Conservation (phyloP, 2,329 filamentous ascomycete species). For the Raffaelea albimanens region DNA sequence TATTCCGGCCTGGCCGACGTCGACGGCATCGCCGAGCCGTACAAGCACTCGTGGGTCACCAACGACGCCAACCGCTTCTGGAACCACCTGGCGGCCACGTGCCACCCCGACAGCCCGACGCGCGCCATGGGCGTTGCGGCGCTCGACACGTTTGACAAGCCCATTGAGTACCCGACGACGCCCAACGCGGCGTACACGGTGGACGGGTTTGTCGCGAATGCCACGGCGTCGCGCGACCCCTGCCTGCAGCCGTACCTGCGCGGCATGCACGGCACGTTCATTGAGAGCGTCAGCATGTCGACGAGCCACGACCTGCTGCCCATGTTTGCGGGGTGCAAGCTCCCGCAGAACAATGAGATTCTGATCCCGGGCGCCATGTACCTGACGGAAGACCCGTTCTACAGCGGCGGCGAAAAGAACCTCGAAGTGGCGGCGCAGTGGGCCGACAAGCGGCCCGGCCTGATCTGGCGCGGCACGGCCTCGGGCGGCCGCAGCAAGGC, state of each 20-base stretch:
- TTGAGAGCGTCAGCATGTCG: slow-evolving; percentile 37
- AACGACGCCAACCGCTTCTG: slow-evolving; percentile 42
- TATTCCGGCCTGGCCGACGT: slow-evolving; percentile 30
- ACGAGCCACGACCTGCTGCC: slow-evolving; percentile 43
- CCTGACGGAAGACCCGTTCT: slow-evolving; percentile 45
- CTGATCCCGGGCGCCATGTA: slow-evolving; percentile 55
- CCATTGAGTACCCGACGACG: slow-evolving; percentile 6
- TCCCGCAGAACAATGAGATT: slow-evolving; percentile 50
- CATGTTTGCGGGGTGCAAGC: slow-evolving; percentile 49
- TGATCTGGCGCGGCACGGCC: slow-evolving; percentile 57
- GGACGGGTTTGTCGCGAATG: slow-evolving; percentile 43
- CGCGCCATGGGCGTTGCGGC: slow-evolving; percentile 21
- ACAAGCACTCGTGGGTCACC: slow-evolving; percentile 38
- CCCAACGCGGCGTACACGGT: slow-evolving; percentile 18
- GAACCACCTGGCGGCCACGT: slow-evolving; percentile 46
- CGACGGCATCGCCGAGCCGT: slow-evolving; percentile 20
- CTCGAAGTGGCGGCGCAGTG: slow-evolving; percentile 40
- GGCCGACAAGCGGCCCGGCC: slow-evolving; percentile 44
- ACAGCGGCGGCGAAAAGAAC: slow-evolving; percentile 39
- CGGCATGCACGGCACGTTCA: slow-evolving; percentile 41
- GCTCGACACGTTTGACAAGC: slow-evolving; percentile 24
- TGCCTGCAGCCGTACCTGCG: slow-evolving; percentile 41
- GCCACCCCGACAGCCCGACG: slow-evolving; percentile 42
- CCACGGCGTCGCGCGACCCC: slow-evolving; percentile 42
- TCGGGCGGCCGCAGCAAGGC: slow-evolving; percentile 43